Evolutionary conservation across 1,284 basidiomycete species (phyloP), one percentile per base, ranked within the genome.

Genomic region (Trametes polyzona): DNA sequence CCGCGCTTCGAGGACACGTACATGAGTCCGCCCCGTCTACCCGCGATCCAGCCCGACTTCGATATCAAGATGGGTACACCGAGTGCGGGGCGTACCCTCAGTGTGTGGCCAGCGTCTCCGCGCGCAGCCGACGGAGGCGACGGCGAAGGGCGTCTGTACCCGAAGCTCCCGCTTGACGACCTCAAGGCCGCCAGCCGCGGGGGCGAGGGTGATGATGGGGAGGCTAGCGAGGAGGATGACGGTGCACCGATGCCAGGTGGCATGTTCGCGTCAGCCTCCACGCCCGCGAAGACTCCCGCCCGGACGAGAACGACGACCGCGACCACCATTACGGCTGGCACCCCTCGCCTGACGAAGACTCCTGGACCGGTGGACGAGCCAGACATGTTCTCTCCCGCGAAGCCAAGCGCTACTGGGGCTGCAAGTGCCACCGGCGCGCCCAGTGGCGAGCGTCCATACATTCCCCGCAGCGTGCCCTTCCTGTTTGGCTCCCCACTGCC

Each of bases 401-500:
- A 66, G 21, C 54, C 60, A 14, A 41, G 47, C 1, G 24, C 56
- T 3, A 16, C 17, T 11, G 24, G 39, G 21, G 19, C 9, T 16
- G 27, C 24, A 9, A 41, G 19, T 41, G 21, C 30, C 23, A 24
- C 29, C 16, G 39, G 41, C 1, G 43, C 33, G 0, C 43, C 24
- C 30, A 43, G 26, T 14, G 36, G 49, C 21, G 47, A 49, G 8
- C 54, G 47, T 23, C 24, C 52, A 11, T 23, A 53, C n/a, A 44
- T 67, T 65, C 67, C 67, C 67, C 77, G 68, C 48, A 68, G 65
- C 54, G 62, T 71, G 17, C 81, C 86, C 0, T 92, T 92, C 73
- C 66, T 90, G 19, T 92, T 91, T 65, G 89, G 89, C 26, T 90
- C 89, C 0, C 86, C 89, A 0, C 75, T 81, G 3, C 83, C 86